Base-by-base conservation (phyloP, 2,329 filamentous ascomycete species). In the Aspergillus spinulosporus region DNA sequence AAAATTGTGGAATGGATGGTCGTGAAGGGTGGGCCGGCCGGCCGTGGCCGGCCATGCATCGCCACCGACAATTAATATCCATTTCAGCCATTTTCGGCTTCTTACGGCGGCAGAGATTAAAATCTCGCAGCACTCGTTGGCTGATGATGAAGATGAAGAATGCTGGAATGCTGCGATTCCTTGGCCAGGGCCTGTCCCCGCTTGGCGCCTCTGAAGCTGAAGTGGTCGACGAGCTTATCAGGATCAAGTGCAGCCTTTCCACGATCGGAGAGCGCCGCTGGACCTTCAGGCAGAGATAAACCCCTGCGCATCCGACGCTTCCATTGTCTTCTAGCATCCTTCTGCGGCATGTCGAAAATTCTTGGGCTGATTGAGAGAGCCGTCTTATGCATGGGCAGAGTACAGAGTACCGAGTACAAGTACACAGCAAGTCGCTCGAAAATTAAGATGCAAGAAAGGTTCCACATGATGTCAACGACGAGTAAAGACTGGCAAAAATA, bases 331-430 rank as follows among this genome's bases (percentile, higher is more conserved):
- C 54, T 56, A 43, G 48, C 34, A 51, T 5, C n/a, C 43, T 43
- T 56, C 32, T 44, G 42, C 36, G 14, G 48, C 48, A 51, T 50
- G 52, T 55, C 52, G 21, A 21, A 55, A 46, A 50, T 55, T 45
- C 21, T 21, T 21, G 21, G 21, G 21, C 21, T 21, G 21, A 21
- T 21, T 21, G 21, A 21, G 21, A 21, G 21, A 21, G 21, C 21
- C 21, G 21, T 21, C 21, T 21, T 21, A 21, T 40, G 15, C 39
- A 40, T 15, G 39, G 12, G 7, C 34, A 37, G 4, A 37, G 34
- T 9, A 37, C 32, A 7, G 32, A 34, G 32, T 34, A 11, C 21
- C 21, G 21, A 21, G 21, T 21, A 21, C 21, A 21, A 21, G 21
- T 21, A 21, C 21, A 21, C 34, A 37, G 34, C 9, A 12, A 37